phyloP scores from a whole-genome alignment of 2,329 filamentous ascomycete genomes.

The Alternaria sp. region DNA sequence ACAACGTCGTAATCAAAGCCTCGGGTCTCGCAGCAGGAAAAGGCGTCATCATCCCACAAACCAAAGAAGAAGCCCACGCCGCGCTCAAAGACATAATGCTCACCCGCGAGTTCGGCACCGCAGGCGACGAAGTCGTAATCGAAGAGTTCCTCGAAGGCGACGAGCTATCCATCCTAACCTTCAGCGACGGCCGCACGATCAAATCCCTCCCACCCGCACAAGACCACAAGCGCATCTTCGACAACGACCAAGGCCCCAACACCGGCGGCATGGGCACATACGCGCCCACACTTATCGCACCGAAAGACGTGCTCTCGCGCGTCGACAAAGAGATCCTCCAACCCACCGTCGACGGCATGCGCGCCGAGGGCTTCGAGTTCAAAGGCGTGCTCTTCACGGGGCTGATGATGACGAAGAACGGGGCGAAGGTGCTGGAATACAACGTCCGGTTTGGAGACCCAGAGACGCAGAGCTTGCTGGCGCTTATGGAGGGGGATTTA shows the following conservation, averaged over 20 bases:
- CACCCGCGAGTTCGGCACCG: constrained; percentile 81
- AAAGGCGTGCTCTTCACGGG: constrained; percentile 83
- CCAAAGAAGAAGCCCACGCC: constrained; percentile 79
- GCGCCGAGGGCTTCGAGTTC: constrained; percentile 65
- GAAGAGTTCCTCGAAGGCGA: constrained; percentile 93
- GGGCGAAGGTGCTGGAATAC: constrained; percentile 87
- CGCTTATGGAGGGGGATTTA: constrained; percentile 83
- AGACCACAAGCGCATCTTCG: constrained; percentile 94
- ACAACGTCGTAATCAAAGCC: constrained; percentile 81
- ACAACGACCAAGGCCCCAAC: constrained; percentile 89
- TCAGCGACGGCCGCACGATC: constrained; percentile 87
- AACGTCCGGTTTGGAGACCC: constrained; percentile 93
- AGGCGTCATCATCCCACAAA: constrained; percentile 86
- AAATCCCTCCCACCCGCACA: constrained; percentile 87
- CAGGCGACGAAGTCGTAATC: constrained; percentile 90
- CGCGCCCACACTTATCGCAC: constrained; percentile 69
- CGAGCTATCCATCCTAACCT: constrained; percentile 88
- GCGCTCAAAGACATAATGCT: constrained; percentile 92
- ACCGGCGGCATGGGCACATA: constrained; percentile 99
- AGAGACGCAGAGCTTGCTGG: constrained; percentile 85
- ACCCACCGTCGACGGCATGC: constrained; percentile 89
- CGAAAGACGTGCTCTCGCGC: constrained; percentile 70
- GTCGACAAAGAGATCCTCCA: constrained; percentile 85
- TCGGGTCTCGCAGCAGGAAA: constrained; percentile 92
- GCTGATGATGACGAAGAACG: constrained; percentile 86